A percentile compares a stretch with the other conserved stretches of the same genome.
Evolutionary conservation across 148 eudicot genomes (phyloP).

Genomic region (Heliosperma pusillum): DNA sequence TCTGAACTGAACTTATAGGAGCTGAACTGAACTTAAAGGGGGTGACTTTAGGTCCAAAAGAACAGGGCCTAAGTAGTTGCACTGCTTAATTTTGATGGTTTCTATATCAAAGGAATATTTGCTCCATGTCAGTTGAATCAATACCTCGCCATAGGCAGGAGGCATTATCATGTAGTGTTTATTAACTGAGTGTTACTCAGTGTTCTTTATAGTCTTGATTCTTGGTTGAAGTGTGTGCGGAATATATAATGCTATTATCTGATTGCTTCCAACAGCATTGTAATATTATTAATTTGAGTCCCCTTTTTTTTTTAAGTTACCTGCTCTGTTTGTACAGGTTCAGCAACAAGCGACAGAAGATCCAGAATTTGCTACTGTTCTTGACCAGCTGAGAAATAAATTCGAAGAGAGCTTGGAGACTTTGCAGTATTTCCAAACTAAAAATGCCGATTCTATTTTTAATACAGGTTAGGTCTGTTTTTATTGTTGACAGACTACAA

Average conservation of each 20-base stretch:
- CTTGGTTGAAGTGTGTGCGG: background rate
- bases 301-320: background rate
- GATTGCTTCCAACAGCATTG: background rate
- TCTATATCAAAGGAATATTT: background rate
- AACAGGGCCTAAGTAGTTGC: too few relatives aligned
- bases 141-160: background rate
- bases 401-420: slow-evolving; percentile 47
- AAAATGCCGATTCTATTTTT: slow-evolving; percentile 70
- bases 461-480: slow-evolving; percentile 64
- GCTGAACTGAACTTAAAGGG: too few relatives aligned
- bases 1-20: too few relatives aligned
- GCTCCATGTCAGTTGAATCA: background rate
- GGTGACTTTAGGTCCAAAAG: too few relatives aligned
- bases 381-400: slow-evolving; percentile 59
- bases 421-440: slow-evolving; percentile 62
- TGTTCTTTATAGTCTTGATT: background rate
- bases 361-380: slow-evolving; percentile 50
- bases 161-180: background rate
- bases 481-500: background rate
- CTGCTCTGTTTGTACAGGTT: slow-evolving; percentile 41
- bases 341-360: slow-evolving; percentile 56
- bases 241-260: background rate
- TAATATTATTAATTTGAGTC: background rate
- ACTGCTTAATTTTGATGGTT: background rate
- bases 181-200: background rate